phyloP scores from a whole-genome alignment of 2,329 filamentous ascomycete genomes.

The Penicillium psychrosexuale region DNA sequence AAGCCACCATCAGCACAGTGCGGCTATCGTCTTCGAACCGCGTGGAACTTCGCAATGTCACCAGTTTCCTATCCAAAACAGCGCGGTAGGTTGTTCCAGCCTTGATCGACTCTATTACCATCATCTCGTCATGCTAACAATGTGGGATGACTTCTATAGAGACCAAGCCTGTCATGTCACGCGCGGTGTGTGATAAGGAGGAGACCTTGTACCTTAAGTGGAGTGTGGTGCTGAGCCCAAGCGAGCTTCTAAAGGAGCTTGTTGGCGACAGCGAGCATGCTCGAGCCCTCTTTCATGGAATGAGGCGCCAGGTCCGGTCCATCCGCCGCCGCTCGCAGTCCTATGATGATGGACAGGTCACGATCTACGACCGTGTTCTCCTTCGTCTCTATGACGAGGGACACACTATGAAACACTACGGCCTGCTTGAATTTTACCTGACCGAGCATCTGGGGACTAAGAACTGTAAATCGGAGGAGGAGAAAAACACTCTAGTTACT shows the following conservation, averaged over 20 bases:
- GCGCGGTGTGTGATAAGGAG: neutral
- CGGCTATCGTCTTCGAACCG: neutral
- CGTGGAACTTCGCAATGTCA: neutral
- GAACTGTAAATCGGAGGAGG: conserved; percentile 12
- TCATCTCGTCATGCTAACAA: neutral
- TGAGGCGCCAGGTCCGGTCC: conserved; percentile 36
- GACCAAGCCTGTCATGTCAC: neutral
- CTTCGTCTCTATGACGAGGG: conserved; percentile 35
- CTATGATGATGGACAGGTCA: conserved; percentile 36
- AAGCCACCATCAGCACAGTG: neutral
- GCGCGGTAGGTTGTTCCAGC: neutral
- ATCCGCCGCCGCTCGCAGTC: conserved; percentile 36
- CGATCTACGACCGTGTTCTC: conserved; percentile 42
- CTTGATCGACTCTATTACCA: neutral
- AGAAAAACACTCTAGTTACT: conserved; percentile 25
- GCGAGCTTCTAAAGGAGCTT: conserved; percentile 29
- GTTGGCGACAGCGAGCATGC: conserved; percentile 24
- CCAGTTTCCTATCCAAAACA: neutral
- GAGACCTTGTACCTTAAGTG: conserved; percentile 12
- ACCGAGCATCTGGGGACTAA: conserved; percentile 39
- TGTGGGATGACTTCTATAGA: neutral
- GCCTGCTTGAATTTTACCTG: conserved; percentile 39
- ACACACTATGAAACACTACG: conserved; percentile 27
- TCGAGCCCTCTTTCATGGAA: conserved; percentile 29
- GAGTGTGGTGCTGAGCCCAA: conserved; percentile 19